Evolutionary conservation across 768 basidiomycete genomes (phyloP), one percentile per base, ranked within the genome.

Genomic region (Auricularia auricula-judae): DNA sequence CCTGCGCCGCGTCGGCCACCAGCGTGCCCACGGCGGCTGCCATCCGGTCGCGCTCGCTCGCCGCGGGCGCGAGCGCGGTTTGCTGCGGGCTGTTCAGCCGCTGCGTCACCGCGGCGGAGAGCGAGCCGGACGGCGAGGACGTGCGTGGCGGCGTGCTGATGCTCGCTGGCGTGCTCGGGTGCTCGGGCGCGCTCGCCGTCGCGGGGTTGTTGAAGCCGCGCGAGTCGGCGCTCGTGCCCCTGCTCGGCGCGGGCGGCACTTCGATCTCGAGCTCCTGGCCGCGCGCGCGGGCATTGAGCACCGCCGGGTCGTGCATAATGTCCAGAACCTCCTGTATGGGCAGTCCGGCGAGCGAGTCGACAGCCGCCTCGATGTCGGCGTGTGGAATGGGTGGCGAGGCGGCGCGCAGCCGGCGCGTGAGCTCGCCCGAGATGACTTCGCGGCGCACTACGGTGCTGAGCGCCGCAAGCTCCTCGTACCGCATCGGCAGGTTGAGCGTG

Each of bases 121-220:
- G 72, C 18, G 83, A 83, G 44, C 82, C 82, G 18, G 83, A 79
- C 4, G 90, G 91, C 2, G 91, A 92, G 4, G 89, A 89, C 0
- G 91, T 91, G 16, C 91, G 84, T 12, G 91, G 89, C 2, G 91
- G 90, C 0, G 89, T 90, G 36, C 87, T 85, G n/a, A 89, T 72
- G 0, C 88, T 86, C 0, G 86, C 83, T 1, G 91, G 91, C 0
- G 91, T 93, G 5, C 88, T 89, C 0, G 91, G 91, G 66, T 92
- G 91, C 70, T 93, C 91, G 0, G 91, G 91, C n/a, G 91, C 91
- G 61, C 88, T 90, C 2, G 91, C 91, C 3, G 89, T 91, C 2
- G 89, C 87, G 5, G 82, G 79, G 64, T 79, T 82, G 4, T 84
- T 80, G 35, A 87, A 76, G n/a, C 85, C 74, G 36, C 84, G 81